Evolutionary conservation across 2,329 filamentous ascomycete species (phyloP), one percentile per base, ranked within the genome.

Genomic region (Chaetomium sp.): DNA sequence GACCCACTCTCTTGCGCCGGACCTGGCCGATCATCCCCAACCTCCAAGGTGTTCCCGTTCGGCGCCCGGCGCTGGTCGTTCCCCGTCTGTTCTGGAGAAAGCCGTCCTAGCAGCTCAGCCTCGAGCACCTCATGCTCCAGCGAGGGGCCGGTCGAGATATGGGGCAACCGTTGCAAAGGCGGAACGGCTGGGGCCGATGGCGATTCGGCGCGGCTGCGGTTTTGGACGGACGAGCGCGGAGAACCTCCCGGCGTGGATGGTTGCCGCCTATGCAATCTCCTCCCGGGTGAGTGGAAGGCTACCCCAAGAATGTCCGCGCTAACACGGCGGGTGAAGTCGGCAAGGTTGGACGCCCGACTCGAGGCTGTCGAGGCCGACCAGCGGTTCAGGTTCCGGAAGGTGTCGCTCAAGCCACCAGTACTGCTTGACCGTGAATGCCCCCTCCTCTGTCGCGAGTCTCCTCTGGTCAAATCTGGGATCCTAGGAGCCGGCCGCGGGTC

Each of bases 301-400:
- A 59, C 56, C 34, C 67, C 69, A 33, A 71, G 64, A 36, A 73
- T 72, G 63, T 78, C 76, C 53, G 74, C 65, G 64, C 75, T 78
- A 64, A 75, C 69, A 55, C 73, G 75, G 49, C 72, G 71, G 41
- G 71, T 70, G 60, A 72, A 71, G 56, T 68, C 66, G 45, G 66
- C 67, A 19, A 68, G 65, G 54, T 68, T 67, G 47, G 76, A 77
- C 40, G 72, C 68, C 60, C 70, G 74, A 57, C 74, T 80, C 43
- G 78, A 80, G 7, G 70, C 66, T 50, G 78, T 79, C 11, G 79
- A 81, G 19, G 72, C 69, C 43, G 78, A 80, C 77, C 77, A 79
- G 64, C 77, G 74, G 64, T 80, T 77, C 58, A 77, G 70, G 59
- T 75, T 76, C 65, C 74, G 75, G 42, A 76, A 71, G 45, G 71